Conservation (phyloP, 2,329 filamentous ascomycete species). For the Penicillium sp. region DNA sequence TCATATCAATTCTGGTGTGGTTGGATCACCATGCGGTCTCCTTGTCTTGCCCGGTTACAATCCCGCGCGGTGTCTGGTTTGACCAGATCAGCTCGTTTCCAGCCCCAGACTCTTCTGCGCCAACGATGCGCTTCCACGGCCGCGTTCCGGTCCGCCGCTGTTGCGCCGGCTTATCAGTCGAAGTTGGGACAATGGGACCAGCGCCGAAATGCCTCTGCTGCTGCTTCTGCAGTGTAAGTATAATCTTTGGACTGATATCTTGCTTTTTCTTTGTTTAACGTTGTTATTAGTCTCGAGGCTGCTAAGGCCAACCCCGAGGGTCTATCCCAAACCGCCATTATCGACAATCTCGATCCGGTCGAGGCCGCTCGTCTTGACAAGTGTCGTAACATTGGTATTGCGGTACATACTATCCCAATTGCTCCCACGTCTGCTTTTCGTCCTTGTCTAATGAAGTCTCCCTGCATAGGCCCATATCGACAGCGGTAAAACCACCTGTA, state of each 20-base stretch:
- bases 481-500: constrained; percentile 95
- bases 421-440: neutral
- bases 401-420: constrained; percentile 55
- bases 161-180: constrained; percentile 35
- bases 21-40: constrained; percentile 40
- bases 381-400: constrained; percentile 97
- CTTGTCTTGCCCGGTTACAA: constrained; percentile 41
- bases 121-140: constrained; percentile 41
- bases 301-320: constrained; percentile 56
- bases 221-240: constrained; percentile 46
- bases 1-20: constrained; percentile 28
- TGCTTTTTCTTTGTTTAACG: constrained; percentile 1
- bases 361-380: constrained; percentile 74
- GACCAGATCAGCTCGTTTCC: constrained; percentile 35
- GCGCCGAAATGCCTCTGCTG: constrained; percentile 42
- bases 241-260: neutral
- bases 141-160: constrained; percentile 33
- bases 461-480: constrained; percentile 81
- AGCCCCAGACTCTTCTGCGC: constrained; percentile 36
- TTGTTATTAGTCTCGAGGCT: constrained; percentile 51
- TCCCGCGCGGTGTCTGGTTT: constrained; percentile 39
- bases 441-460: constrained; percentile 7
- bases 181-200: constrained; percentile 43
- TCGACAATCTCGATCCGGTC: constrained; percentile 74
- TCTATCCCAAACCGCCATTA: constrained; percentile 63